Conservation (phyloP, 2,329 filamentous ascomycete genomes). For the Anisogramma anomala region DNA sequence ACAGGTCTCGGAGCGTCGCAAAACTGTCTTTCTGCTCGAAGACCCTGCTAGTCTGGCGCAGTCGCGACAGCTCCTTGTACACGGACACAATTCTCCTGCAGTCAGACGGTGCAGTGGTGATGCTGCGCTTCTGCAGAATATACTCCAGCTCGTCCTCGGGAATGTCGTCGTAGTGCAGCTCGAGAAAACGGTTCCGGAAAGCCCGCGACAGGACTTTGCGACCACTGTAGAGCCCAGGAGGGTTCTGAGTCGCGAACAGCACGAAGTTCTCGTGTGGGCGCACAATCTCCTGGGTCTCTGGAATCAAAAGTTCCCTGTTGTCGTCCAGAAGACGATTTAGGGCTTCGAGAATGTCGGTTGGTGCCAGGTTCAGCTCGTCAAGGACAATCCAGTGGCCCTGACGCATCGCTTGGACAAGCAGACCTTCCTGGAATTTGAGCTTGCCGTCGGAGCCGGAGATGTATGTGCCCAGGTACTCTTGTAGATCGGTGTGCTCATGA, state of each 20-base stretch:
- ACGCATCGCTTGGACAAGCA: constrained; percentile 82
- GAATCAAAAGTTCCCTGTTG: constrained; percentile 88
- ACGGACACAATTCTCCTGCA: constrained; percentile 84
- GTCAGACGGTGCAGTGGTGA: constrained; percentile 79
- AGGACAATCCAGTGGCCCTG: constrained; percentile 97
- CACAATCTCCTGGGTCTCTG: constrained; percentile 90
- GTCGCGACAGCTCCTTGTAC: constrained; percentile 80
- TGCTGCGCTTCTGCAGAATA: constrained; percentile 78
- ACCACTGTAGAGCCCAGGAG: constrained; percentile 87
- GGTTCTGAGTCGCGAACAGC: constrained; percentile 96
- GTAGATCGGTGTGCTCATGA: constrained; percentile 94
- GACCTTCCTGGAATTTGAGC: constrained; percentile 81
- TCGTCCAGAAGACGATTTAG: constrained; percentile 92
- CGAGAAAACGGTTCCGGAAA: constrained; percentile 92
- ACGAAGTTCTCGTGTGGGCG: constrained; percentile 91
- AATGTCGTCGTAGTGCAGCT: constrained; percentile 96
- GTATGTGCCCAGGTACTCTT: constrained; percentile 95
- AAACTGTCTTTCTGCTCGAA: constrained; percentile 98
- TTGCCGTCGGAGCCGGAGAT: constrained; percentile 76
- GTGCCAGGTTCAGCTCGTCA: constrained; percentile 92
- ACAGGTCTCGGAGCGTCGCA: constrained; percentile 88
- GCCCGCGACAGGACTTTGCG: constrained; percentile 86
- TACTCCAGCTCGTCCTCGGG: constrained; percentile 86
- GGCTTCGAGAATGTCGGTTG: constrained; percentile 92
- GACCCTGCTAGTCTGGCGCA: constrained; percentile 79